Evolutionary conservation across 169 alveolate genomes (phyloP).

Genomic region (Eimeria praecox): DNA sequence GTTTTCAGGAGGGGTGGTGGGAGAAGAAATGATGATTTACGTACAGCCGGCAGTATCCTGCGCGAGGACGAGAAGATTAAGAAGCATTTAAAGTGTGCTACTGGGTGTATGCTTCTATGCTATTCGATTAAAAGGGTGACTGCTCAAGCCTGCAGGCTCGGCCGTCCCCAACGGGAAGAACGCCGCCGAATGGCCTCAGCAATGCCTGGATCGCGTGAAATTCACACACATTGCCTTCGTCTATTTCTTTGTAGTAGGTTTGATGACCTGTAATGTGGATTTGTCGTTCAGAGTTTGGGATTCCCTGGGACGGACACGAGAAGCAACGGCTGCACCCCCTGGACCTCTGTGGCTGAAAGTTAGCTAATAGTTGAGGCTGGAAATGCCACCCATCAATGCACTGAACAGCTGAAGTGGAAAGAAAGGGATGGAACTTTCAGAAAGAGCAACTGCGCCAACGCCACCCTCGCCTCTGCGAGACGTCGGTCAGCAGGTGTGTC

Average conservation of each 20-base stretch:
- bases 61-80: not conserved
- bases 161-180: not conserved
- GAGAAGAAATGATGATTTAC: not conserved
- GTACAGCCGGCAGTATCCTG: not conserved
- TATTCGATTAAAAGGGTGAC: not conserved
- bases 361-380: not conserved
- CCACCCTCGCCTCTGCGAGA: slow-evolving; percentile 30
- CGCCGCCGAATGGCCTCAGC: not conserved
- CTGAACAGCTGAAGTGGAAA: not conserved
- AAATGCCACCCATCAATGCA: not conserved
- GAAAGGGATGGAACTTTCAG: not conserved
- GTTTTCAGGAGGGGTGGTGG: not conserved
- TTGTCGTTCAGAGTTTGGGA: not conserved
- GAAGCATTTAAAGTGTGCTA: not conserved
- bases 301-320: not conserved
- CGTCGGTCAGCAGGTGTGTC: not conserved
- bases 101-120: not conserved
- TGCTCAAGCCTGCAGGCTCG: slow-evolving; percentile 1
- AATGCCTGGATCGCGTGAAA: not conserved
- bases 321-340: not conserved
- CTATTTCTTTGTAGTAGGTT: not conserved
- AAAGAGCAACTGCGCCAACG: not conserved
- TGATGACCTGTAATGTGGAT: not conserved
- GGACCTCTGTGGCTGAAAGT: not conserved
- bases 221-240: not conserved